phyloP scores from a whole-genome alignment of 176 grass and related monocot genomes.

The Oropetium thomaeum region DNA sequence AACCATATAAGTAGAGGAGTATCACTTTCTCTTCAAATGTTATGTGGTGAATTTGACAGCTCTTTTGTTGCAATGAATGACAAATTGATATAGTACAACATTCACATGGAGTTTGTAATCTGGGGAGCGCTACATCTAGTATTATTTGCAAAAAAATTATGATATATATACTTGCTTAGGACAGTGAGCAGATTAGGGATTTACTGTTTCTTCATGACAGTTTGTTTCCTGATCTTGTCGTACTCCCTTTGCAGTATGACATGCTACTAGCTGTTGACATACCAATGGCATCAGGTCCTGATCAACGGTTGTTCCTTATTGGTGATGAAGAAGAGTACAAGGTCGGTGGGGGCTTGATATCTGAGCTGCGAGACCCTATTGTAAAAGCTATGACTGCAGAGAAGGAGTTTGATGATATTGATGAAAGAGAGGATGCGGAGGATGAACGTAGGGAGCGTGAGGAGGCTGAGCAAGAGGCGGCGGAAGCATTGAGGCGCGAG shows the following conservation, averaged over 20 bases:
- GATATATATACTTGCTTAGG: not conserved
- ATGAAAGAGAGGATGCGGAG: slow-evolving; percentile 79
- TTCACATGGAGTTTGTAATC: not conserved
- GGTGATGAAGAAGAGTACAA: slow-evolving; percentile 92
- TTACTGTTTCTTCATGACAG: not conserved
- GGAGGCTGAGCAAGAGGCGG: slow-evolving; percentile 69
- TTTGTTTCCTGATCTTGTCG: not conserved
- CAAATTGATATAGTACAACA: not conserved
- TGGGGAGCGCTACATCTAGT: not conserved
- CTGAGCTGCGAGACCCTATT: slow-evolving; percentile 79
- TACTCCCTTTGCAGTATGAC: slow-evolving; percentile 60
- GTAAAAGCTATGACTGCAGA: slow-evolving; percentile 91
- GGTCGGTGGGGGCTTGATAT: slow-evolving; percentile 91
- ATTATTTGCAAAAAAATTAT: not conserved
- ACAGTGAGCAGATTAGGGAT: not conserved
- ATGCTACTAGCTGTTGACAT: slow-evolving; percentile 92
- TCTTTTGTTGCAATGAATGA: not conserved
- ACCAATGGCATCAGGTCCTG: slow-evolving; percentile 82
- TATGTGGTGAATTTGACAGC: not conserved
- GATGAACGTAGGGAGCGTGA: slow-evolving; percentile 70
- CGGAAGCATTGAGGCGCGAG: slow-evolving; percentile 44
- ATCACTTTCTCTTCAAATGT: not conserved
- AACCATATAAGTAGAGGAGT: not conserved
- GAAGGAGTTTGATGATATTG: slow-evolving; percentile 87
- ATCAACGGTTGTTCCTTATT: slow-evolving; percentile 70